These are phyloP conservation scores for Penicillium tannophilum DNA, from an alignment of 495 filamentous ascomycete genomes.

Conservation along the genomic window DNA sequence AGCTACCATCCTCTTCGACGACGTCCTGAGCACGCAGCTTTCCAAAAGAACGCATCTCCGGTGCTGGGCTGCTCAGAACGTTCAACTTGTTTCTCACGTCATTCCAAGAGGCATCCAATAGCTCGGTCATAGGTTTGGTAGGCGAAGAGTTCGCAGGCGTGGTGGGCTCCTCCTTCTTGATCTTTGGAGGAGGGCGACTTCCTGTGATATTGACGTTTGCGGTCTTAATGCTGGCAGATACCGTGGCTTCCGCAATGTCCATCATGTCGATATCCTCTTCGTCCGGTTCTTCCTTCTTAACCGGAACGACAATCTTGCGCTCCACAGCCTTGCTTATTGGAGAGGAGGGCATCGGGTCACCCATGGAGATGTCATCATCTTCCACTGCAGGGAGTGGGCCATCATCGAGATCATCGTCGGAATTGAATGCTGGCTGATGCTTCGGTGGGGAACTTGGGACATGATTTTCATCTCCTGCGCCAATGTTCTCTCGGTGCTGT, in stretches of 20 bases:
- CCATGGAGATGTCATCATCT: slow-evolving; percentile 76
- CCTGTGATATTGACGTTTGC: slow-evolving; percentile 85
- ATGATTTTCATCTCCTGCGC: slow-evolving; percentile 48
- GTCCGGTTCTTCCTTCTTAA: slow-evolving; percentile 67
- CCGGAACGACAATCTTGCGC: slow-evolving; percentile 61
- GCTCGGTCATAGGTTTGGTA: slow-evolving; percentile 55
- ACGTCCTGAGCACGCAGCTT: slow-evolving; percentile 81
- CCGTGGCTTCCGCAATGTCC: slow-evolving; percentile 78
- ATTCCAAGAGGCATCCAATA: slow-evolving; percentile 88
- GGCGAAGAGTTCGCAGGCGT: slow-evolving; percentile 79
- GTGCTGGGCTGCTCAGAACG: slow-evolving; percentile 70
- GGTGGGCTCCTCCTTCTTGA: slow-evolving; percentile 65
- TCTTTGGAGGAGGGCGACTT: slow-evolving; percentile 75
- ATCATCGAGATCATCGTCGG: slow-evolving; percentile 54
- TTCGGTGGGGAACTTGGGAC: slow-evolving; percentile 33
- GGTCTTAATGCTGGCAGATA: slow-evolving; percentile 60
- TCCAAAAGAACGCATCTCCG: slow-evolving; percentile 64
- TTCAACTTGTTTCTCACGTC: slow-evolving; percentile 84
- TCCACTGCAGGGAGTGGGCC: slow-evolving; percentile 50
- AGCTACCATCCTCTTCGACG: slow-evolving; percentile 85
- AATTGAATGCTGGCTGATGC: slow-evolving; percentile 39
- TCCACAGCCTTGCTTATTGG: slow-evolving; percentile 79
- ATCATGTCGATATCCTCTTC: slow-evolving; percentile 81
- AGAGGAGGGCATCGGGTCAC: slow-evolving; percentile 83
- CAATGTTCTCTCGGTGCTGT: slow-evolving; percentile 45